Conservation (phyloP, 108 stramenopile genomes). For the Stephanodiscus minutulus region DNA sequence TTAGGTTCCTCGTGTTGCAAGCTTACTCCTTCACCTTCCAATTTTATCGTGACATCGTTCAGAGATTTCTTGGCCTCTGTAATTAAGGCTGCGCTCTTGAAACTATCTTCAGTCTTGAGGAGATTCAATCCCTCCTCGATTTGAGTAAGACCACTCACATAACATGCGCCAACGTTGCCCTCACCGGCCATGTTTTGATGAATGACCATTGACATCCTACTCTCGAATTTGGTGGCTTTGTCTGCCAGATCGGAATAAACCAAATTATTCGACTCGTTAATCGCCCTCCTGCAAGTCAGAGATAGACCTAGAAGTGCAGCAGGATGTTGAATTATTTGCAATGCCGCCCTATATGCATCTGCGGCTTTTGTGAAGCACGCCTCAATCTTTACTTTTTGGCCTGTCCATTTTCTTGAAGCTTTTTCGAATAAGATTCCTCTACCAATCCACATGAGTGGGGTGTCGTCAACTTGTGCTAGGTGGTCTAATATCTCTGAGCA, state of each 20-base stretch:
- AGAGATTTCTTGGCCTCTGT: slow-evolving; percentile 8
- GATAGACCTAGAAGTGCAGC: slow-evolving; percentile 62
- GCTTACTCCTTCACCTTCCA: background rate
- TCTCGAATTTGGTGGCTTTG: slow-evolving; percentile 30
- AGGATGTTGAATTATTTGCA: slow-evolving; percentile 63
- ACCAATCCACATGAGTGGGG: slow-evolving; percentile 83
- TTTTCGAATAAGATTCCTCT: slow-evolving; percentile 69
- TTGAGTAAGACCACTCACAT: slow-evolving; percentile 28
- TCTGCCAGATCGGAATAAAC: slow-evolving; percentile 28
- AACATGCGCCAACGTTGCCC: slow-evolving; percentile 30
- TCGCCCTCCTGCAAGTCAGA: slow-evolving; percentile 42
- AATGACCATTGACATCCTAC: slow-evolving; percentile 20
- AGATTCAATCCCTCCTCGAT: slow-evolving; percentile 22
- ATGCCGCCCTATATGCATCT: slow-evolving; percentile 69
- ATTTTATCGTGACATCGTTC: background rate
- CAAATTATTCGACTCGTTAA: slow-evolving; percentile 8
- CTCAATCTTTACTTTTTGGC: slow-evolving; percentile 14
- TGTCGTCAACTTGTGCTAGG: slow-evolving; percentile 72
- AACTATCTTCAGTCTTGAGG: background rate
- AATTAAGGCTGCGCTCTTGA: background rate
- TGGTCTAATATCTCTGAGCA: slow-evolving; percentile 56
- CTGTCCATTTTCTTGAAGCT: slow-evolving; percentile 38
- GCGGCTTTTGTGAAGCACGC: slow-evolving; percentile 50
- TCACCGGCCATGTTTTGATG: slow-evolving; percentile 34
- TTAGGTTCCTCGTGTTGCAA: background rate